Percentiles rank a stretch among this genome's conserved stretches.
Conservation (phyloP, 495 filamentous ascomycete species). For the Letharia columbiana region DNA sequence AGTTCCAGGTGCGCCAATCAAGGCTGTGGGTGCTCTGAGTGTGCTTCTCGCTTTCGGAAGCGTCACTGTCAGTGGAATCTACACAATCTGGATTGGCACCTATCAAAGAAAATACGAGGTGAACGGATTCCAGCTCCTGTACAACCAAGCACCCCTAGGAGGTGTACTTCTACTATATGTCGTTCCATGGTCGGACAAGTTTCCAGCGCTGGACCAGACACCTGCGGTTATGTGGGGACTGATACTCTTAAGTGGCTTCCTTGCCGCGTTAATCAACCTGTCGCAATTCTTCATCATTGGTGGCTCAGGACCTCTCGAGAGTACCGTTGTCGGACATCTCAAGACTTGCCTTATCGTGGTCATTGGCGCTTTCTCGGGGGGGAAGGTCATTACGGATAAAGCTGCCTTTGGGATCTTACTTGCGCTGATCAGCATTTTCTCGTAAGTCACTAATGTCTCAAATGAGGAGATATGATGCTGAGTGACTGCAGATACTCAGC, state of each 20-base stretch:
- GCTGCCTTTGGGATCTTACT: conserved; percentile 23
- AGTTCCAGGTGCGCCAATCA: conserved; percentile 35
- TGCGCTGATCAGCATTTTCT: conserved; percentile 23
- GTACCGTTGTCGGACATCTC: conserved; percentile 60
- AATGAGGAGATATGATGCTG: background rate
- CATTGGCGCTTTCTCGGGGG: conserved; percentile 28
- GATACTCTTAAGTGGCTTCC: conserved; percentile 45
- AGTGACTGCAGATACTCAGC: conserved; percentile 20
- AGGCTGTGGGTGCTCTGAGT: conserved; percentile 46
- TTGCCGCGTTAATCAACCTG: conserved; percentile 61
- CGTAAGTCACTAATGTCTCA: conserved; percentile 9
- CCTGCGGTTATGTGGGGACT: conserved; percentile 30
- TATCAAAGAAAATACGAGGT: conserved; percentile 60
- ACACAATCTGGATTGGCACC: conserved; percentile 60
- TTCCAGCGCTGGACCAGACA: conserved; percentile 45
- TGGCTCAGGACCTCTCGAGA: conserved; percentile 58
- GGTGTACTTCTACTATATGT: conserved; percentile 55
- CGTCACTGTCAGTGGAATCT: conserved; percentile 57
- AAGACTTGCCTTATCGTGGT: conserved; percentile 39
- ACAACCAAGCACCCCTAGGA: conserved; percentile 62
- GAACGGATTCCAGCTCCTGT: conserved; percentile 62
- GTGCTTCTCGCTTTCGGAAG: conserved; percentile 57
- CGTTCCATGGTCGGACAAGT: conserved; percentile 56
- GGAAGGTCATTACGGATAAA: conserved; percentile 22
- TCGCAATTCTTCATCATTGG: conserved; percentile 68